Percentiles rank a stretch among this genome's conserved stretches.
phyloP scores from a whole-genome alignment of 2,329 filamentous ascomycete genomes.

The Colletotrichum sp. region DNA sequence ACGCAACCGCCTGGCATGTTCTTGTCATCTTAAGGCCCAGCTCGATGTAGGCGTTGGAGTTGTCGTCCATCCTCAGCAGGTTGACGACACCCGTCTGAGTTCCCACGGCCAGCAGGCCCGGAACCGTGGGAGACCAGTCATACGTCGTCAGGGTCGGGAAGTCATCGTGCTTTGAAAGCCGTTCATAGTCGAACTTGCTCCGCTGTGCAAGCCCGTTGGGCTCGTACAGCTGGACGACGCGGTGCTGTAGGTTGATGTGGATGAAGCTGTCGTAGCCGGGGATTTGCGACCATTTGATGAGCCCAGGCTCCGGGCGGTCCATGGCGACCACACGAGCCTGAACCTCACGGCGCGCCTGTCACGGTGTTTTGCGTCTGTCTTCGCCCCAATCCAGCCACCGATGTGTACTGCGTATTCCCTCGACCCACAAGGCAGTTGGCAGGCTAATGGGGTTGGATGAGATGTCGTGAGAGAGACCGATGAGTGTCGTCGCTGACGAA shows the following conservation, averaged over 20 bases:
- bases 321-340: conserved; percentile 36
- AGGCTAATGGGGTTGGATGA: not conserved
- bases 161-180: conserved; percentile 64
- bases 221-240: conserved; percentile 67
- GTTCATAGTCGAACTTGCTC: conserved; percentile 62
- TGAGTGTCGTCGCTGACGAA: not conserved
- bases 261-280: conserved; percentile 64
- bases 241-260: conserved; percentile 68
- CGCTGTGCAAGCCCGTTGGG: conserved; percentile 63
- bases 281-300: conserved; percentile 71
- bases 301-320: conserved; percentile 66
- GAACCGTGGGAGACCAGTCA: conserved; percentile 68
- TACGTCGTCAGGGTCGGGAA: conserved; percentile 69
- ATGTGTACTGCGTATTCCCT: not conserved
- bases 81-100: conserved; percentile 78
- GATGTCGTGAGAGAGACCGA: not conserved
- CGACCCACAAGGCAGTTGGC: not conserved
- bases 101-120: conserved; percentile 75
- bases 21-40: conserved; percentile 77
- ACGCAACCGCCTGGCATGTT: conserved; percentile 81
- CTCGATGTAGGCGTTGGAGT: conserved; percentile 67
- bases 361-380: not conserved
- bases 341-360: not conserved
- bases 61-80: conserved; percentile 74
- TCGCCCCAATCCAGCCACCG: not conserved